These are phyloP conservation scores for Ettlia oleoabundans DNA, from an alignment of 139 green algal genomes.

Conservation along the genomic window DNA sequence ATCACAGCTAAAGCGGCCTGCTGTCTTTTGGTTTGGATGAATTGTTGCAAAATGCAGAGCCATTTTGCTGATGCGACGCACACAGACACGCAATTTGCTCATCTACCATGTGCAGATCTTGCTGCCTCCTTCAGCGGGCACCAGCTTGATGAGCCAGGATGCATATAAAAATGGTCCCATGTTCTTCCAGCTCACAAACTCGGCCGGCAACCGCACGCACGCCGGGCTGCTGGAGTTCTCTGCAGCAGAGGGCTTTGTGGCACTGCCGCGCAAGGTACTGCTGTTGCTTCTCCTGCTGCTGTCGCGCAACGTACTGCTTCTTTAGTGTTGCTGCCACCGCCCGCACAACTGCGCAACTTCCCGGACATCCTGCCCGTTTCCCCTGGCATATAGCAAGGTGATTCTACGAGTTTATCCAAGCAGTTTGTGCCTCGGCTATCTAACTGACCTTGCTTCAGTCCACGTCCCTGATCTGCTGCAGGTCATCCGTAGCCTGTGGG, in stretches of 20 bases:
- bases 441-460: background rate
- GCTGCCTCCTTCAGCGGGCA: conserved; percentile 71
- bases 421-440: no score
- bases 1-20: no score
- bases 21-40: no score
- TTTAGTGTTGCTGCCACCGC: background rate
- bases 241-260: conserved; percentile 72
- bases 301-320: background rate
- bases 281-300: no score
- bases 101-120: conserved; percentile 44
- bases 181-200: conserved; percentile 70
- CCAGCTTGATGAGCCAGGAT: conserved; percentile 71
- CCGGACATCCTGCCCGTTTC: no score
- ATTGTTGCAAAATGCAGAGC: no score
- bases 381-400: no score
- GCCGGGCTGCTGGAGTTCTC: conserved; percentile 84
- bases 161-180: conserved; percentile 78
- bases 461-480: conserved; percentile 33
- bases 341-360: background rate
- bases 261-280: conserved; percentile 61
- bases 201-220: conserved; percentile 53
- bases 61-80: no score
- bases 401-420: no score
- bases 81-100: no score
- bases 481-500: conserved; percentile 71